Evolutionary conservation across 75 land plant genomes (phyloP).

Genomic region (Pinus tabuliformis): DNA sequence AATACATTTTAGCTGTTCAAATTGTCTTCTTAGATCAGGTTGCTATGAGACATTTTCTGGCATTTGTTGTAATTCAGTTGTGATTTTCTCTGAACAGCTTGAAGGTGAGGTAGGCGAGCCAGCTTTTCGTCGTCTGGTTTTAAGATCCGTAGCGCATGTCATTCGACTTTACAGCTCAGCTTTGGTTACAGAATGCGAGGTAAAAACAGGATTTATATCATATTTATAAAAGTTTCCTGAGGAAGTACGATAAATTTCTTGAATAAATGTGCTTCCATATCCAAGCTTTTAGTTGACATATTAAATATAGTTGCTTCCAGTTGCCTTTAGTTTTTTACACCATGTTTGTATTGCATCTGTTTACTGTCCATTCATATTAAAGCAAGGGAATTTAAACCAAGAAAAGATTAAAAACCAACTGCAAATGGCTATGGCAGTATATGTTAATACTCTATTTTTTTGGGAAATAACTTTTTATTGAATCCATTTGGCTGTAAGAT

Average conservation of each 20-base stretch:
- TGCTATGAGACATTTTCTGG: background rate
- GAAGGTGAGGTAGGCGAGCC: constrained; percentile 96
- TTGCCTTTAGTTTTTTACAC: background rate
- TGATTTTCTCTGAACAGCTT: constrained; percentile 32
- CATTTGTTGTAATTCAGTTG: background rate
- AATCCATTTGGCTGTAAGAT: too few relatives aligned
- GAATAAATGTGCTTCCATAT: background rate
- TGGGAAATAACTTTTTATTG: too few relatives aligned
- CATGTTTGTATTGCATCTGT: background rate
- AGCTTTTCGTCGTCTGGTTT: constrained; percentile 80
- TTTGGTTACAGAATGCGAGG: constrained; percentile 96
- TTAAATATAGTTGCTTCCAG: background rate
- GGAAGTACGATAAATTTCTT: background rate
- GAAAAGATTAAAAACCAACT: background rate
- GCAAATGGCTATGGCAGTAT: background rate
- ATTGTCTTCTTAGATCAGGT: background rate
- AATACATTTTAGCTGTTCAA: constrained; percentile 5
- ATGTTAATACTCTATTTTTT: too few relatives aligned
- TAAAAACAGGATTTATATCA: constrained; percentile 9
- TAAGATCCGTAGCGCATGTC: constrained; percentile 94
- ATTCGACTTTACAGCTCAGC: constrained; percentile 87
- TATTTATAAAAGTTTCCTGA: background rate
- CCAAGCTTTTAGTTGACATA: background rate
- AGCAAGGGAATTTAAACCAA: background rate
- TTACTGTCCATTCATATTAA: background rate